Conservation (phyloP, 1,284 basidiomycete genomes). For the Fomitopsis betulina region DNA sequence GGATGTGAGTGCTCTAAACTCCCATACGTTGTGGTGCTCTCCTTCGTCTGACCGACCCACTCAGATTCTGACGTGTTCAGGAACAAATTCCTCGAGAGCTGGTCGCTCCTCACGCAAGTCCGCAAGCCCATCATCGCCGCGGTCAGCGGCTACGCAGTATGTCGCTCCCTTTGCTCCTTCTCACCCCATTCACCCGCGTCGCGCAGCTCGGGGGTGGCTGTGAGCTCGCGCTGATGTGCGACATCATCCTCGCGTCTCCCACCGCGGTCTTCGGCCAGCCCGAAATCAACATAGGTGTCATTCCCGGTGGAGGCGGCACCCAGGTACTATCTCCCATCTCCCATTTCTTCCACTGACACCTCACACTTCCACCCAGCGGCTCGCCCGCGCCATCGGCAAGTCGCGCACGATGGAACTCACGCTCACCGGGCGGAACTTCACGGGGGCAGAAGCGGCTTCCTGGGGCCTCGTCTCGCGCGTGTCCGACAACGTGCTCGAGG, state of each 20-base stretch:
- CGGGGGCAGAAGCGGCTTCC: constrained; percentile 78
- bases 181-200: background rate
- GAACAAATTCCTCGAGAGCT: constrained; percentile 86
- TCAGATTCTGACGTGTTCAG: constrained; percentile 89
- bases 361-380: constrained; percentile 63
- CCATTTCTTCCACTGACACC: background rate
- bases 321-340: background rate
- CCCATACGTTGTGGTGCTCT: no score
- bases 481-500: constrained; percentile 82
- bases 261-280: constrained; percentile 95
- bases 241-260: constrained; percentile 94
- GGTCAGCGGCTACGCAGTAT: constrained; percentile 83
- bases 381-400: constrained; percentile 87
- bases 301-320: constrained; percentile 79
- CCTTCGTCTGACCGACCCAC: no score
- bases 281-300: constrained; percentile 96
- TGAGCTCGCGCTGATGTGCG: constrained; percentile 95
- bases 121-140: constrained; percentile 95
- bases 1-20: constrained; percentile 57
- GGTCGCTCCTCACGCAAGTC: constrained; percentile 74
- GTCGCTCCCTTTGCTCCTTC: background rate
- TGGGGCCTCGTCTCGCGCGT: constrained; percentile 87
- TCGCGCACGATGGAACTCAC: constrained; percentile 95
- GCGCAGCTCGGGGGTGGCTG: constrained; percentile 87
- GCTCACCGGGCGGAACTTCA: constrained; percentile 81